Evolutionary conservation across 2,329 filamentous ascomycete genomes (phyloP).

Genomic region (Beauveria asiatica): DNA sequence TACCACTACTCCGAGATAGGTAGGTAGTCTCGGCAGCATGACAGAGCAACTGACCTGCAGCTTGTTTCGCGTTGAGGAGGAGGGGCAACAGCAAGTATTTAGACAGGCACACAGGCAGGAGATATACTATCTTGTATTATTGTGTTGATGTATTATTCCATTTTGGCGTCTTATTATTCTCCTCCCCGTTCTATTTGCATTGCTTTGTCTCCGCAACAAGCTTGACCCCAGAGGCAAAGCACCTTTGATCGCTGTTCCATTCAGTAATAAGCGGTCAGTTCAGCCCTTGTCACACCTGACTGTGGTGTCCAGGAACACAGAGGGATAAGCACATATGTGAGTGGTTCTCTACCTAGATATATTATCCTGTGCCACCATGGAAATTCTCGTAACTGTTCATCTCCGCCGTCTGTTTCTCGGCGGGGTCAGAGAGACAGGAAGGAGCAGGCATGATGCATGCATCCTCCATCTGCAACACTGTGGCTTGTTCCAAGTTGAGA

Average conservation of each 20-base stretch:
- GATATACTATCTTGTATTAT: background rate
- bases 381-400: background rate
- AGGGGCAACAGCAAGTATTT: background rate
- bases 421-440: background rate
- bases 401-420: background rate
- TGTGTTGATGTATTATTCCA: background rate
- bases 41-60: slow-evolving; percentile 2
- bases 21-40: background rate
- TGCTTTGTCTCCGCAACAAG: background rate
- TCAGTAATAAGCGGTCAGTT: background rate
- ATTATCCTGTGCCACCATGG: background rate
- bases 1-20: background rate
- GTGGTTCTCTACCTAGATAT: background rate
- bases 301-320: no score
- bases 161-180: background rate
- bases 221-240: background rate
- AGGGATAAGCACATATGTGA: no score
- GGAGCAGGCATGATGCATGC: background rate
- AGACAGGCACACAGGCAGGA: background rate
- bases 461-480: background rate
- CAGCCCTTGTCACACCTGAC: background rate
- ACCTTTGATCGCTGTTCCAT: no score
- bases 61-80: slow-evolving; percentile 1
- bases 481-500: slow-evolving; percentile 11
- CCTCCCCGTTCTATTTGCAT: background rate